Base-by-base conservation (phyloP, 441 rosid species). In the Erysimum pusillum region DNA sequence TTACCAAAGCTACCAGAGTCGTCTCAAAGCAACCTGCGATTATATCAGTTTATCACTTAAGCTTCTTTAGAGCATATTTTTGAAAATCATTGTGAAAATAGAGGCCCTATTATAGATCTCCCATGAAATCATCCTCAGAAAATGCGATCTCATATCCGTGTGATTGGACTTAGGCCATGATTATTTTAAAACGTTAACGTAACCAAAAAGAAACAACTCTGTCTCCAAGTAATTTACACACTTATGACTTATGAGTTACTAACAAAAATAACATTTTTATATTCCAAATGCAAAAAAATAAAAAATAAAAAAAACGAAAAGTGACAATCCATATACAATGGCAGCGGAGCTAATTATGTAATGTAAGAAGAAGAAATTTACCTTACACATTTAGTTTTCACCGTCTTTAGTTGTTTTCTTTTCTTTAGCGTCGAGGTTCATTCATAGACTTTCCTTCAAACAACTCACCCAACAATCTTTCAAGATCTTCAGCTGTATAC, bases 401-500 rank as follows among this genome's bases (percentile, higher is more conserved):
- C 54, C 3, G n/a, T 54, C 41, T 51, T 61, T 22, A 0, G 20
- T 48, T 22, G 58, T 69, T 70, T 52, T 60, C 2, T 45, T 62
- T n/a, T 22, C 42, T 60, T 83, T 88, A 91, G 17, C 98, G 87
- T 80, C 82, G 87, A 9, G 89, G 88, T 62, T 94, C 99, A 52
- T 79, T 90, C 73, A 82, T 63, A 61, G 83, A 86, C 85, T 88
- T 92, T 58, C 97, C 97, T 81, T 95, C 99, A 20, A 95, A 95
- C 80, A 95, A 95, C 76, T 95, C 98, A 15, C 94, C 92, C 84
- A 95, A 61, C 93, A 92, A 90, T 66, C 90, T 86, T 36, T 95
- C 97, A 42, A 95, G 93, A 84, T 95, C 97, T 85, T 95, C 99
- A 0, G 96, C 87, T 3, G 89, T 51, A 81, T 89, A 92, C 76